Base-by-base conservation (phyloP, 768 basidiomycete species). In the Xerocomus brunneocitrinus region DNA sequence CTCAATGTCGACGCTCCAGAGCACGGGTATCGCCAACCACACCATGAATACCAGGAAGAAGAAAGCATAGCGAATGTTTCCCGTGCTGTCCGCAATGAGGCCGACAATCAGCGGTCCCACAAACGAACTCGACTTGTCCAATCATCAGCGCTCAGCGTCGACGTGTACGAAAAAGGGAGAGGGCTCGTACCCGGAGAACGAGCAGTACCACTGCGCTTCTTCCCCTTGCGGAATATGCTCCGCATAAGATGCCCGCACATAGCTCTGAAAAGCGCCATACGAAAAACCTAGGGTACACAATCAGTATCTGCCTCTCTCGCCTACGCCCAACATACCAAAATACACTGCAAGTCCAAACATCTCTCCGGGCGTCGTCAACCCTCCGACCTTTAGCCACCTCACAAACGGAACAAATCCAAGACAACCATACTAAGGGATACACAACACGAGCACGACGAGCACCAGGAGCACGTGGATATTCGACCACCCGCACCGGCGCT, bases 251-350 rank as follows among this genome's bases (percentile, higher is more conserved):
- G 92, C 89, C 25, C 95, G 74, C 0, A 92, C 88, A 57, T 93
- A 95, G 24, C 88, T 81, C 69, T 95, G 92, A 72, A 97, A 97
- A 0, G 93, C 89, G 4, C 95, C 94, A 59, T 89, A 94, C 1
- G 92, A 79, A 59, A 79, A 73, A 50, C 84, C 84, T 85, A 51
- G 0, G 14, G 8, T 10, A 40, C 7, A 6, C 10, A 5, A 27
- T 55, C 49, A 54, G 14, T 42, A n/a, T 32, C 31, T 32, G 24
- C 22, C 25, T 1, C 0, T 24, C n/a, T 38, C 13, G 32, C 28
- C 8, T 4, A 32, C 24, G 2, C 22, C 6, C 47, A 14, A 52
- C 58, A 5, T 47, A 83, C 94, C 88, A 64, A 98, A 97, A 67
- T 87, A 88, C 1, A 87, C 75, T 0, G 91, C 87, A 5, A 95